A percentile compares a stretch with the other conserved stretches of the same genome.
Conservation (phyloP, 441 rosid genomes). For the Codiaeum variegatum region DNA sequence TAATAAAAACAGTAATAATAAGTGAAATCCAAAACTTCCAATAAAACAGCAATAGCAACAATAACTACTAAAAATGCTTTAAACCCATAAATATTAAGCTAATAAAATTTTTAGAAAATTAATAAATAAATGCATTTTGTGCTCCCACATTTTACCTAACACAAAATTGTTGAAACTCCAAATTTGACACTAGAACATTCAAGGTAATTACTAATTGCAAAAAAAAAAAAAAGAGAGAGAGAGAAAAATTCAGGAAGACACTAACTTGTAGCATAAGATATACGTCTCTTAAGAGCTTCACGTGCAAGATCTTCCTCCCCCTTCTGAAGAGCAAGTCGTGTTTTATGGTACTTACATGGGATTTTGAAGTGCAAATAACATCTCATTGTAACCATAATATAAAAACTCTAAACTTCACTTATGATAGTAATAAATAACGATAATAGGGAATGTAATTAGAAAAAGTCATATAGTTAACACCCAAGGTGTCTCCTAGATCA, state of each 20-base stretch:
- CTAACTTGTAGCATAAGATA: slow-evolving; percentile 72
- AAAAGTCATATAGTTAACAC: neutral
- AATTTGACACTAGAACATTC: neutral
- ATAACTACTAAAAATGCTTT: neutral
- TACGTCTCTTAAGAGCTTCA: slow-evolving; percentile 93
- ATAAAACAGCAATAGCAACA: neutral
- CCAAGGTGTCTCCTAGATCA: neutral
- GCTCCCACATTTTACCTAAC: neutral
- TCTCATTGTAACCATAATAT: neutral
- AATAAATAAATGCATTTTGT: neutral
- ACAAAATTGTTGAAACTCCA: neutral
- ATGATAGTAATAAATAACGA: neutral
- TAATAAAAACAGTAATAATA: neutral
- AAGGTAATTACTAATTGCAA: too few relatives aligned
- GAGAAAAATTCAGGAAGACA: slow-evolving; percentile 10
- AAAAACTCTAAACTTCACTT: neutral
- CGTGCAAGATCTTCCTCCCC: slow-evolving; percentile 99
- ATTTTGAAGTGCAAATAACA: neutral
- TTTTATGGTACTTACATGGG: slow-evolving; percentile 77
- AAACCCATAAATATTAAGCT: neutral
- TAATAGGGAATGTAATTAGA: neutral
- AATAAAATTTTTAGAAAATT: neutral
- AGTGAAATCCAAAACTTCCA: neutral
- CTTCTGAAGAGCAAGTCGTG: slow-evolving; percentile 91
- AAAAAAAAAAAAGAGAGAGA: too few relatives aligned